These are phyloP conservation scores for Sclerospora graminicola DNA, from an alignment of 352 stramenopile genomes.

Conservation along the genomic window DNA sequence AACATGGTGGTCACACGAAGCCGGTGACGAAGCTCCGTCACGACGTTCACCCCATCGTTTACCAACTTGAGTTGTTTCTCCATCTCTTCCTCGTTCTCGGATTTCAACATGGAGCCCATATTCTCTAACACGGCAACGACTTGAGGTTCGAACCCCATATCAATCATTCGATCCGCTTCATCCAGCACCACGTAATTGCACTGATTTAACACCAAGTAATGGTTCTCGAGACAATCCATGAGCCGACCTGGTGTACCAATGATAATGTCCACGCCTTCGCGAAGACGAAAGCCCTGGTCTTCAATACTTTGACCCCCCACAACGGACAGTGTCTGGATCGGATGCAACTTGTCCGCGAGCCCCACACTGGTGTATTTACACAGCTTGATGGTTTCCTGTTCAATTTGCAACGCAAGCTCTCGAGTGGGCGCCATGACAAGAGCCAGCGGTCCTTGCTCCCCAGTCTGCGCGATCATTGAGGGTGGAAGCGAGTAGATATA, in stretches of 20 bases:
- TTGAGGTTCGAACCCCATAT: constrained; percentile 96
- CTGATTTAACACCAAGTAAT: constrained; percentile 98
- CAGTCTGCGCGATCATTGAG: constrained; percentile 73
- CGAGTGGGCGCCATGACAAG: constrained; percentile 98
- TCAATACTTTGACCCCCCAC: constrained; percentile 95
- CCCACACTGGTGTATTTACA: constrained; percentile 81
- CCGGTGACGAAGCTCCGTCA: constrained; percentile 41
- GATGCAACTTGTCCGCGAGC: constrained; percentile 35
- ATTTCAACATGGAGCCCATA: constrained; percentile 95
- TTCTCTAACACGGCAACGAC: constrained; percentile 94
- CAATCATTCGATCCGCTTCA: constrained; percentile 98
- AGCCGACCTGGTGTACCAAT: constrained; percentile 97
- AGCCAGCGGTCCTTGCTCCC: constrained; percentile 92
- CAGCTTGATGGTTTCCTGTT: constrained; percentile 91
- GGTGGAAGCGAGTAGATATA: constrained; percentile 90
- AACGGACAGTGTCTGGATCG: constrained; percentile 79
- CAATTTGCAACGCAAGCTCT: constrained; percentile 97
- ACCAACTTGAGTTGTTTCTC: constrained; percentile 87
- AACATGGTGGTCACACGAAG: constrained; percentile 94
- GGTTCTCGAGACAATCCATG: constrained; percentile 95
- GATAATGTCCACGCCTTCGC: constrained; percentile 95
- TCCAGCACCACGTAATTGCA: constrained; percentile 99
- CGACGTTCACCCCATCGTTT: constrained; percentile 25
- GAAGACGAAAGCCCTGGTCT: constrained; percentile 92
- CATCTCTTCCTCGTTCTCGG: constrained; percentile 93